These are phyloP conservation scores for Paramyrothecium sp. DNA, from an alignment of 2,329 filamentous ascomycete species.

Conservation along the genomic window DNA sequence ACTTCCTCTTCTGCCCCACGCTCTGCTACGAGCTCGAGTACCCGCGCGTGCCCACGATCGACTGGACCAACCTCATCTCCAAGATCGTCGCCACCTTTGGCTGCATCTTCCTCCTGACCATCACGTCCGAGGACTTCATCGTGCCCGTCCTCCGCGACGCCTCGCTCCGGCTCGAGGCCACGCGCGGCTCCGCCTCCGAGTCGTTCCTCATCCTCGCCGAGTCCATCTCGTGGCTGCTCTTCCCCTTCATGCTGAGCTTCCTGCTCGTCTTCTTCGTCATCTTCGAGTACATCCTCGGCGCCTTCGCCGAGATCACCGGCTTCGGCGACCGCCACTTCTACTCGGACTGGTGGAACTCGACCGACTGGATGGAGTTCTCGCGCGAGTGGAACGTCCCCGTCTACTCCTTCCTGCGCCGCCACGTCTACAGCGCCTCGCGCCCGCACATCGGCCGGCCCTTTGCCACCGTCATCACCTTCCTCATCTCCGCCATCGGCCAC, in stretches of 20 bases:
- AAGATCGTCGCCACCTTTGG: conserved; percentile 91
- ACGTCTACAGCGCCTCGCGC: conserved; percentile 85
- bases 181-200: conserved; percentile 53
- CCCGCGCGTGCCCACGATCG: conserved; percentile 71
- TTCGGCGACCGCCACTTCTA: conserved; percentile 97
- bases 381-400: conserved; percentile 98
- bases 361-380: conserved; percentile 93
- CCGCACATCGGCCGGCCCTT: conserved; percentile 72
- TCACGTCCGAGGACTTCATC: conserved; percentile 94
- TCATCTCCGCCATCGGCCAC: conserved; percentile 85
- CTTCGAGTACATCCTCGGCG: conserved; percentile 94
- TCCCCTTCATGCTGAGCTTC: conserved; percentile 96
- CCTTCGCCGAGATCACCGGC: conserved; percentile 89
- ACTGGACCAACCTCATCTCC: conserved; percentile 78
- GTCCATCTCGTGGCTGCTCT: conserved; percentile 86
- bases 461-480: conserved; percentile 87
- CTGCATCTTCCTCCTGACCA: conserved; percentile 90
- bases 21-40: conserved; percentile 98
- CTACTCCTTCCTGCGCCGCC: conserved; percentile 89
- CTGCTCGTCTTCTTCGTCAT: conserved; percentile 96
- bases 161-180: conserved; percentile 45
- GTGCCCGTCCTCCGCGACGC: conserved; percentile 82
- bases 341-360: conserved; percentile 72
- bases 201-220: conserved; percentile 79
- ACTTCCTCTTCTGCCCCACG: conserved; percentile 90